Conservation (phyloP, 2,329 filamentous ascomycete genomes). For the Fusarium sambucinum region DNA sequence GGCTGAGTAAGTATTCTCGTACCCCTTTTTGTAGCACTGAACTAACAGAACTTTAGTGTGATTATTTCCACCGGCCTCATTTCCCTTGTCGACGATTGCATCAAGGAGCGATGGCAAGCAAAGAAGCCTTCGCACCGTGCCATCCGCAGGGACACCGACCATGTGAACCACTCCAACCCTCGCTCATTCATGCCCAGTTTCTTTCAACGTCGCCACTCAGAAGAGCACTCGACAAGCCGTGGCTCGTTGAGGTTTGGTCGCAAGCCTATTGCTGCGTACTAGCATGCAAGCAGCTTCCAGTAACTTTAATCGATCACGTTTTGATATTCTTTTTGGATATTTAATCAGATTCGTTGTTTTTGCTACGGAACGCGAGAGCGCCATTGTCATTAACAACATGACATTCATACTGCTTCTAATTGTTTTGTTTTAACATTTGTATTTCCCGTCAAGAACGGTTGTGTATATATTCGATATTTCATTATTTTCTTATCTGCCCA, state of each 20-base stretch:
- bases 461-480: slow-evolving; percentile 24
- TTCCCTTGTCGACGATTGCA: slow-evolving; percentile 89
- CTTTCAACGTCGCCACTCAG: slow-evolving; percentile 57
- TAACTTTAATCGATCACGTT: neutral
- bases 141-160: slow-evolving; percentile 44
- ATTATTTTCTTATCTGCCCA: slow-evolving; percentile 26
- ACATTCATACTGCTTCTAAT: slow-evolving; percentile 24
- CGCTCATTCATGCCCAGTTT: slow-evolving; percentile 56
- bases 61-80: slow-evolving; percentile 92
- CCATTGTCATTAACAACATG: slow-evolving; percentile 13
- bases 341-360: neutral
- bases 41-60: slow-evolving; percentile 68
- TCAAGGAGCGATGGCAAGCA: slow-evolving; percentile 79
- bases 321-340: slow-evolving; percentile 1
- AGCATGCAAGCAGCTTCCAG: slow-evolving; percentile 13
- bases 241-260: slow-evolving; percentile 55
- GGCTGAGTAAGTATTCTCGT: slow-evolving; percentile 75
- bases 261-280: slow-evolving; percentile 54
- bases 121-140: slow-evolving; percentile 55
- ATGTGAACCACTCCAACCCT: slow-evolving; percentile 43
- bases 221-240: slow-evolving; percentile 49
- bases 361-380: slow-evolving; percentile 10
- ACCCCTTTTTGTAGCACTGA: slow-evolving; percentile 9
- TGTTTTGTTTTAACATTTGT: slow-evolving; percentile 39
- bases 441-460: slow-evolving; percentile 14